Evolutionary conservation across 139 green algal genomes (phyloP).

Genomic region (Coccomyxa sp.): DNA sequence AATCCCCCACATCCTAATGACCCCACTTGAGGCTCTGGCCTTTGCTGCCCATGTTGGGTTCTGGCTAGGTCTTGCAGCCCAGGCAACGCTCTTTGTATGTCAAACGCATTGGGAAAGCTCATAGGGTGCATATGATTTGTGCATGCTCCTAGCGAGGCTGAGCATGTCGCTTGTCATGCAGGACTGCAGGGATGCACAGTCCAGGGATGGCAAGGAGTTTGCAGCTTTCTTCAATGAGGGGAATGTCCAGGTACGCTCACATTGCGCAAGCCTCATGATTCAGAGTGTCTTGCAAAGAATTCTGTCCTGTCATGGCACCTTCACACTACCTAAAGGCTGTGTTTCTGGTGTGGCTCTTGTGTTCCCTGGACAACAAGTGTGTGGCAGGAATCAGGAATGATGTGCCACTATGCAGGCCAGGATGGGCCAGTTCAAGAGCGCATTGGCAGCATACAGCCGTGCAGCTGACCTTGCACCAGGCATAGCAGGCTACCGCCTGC

Average conservation of each 20-base stretch:
- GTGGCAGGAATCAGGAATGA: no score
- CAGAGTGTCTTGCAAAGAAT: no score
- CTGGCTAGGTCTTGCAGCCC: not conserved
- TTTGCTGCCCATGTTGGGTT: not conserved
- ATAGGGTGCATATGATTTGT: not conserved
- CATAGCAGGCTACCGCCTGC: constrained; percentile 5
- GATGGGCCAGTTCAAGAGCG: constrained; percentile 4
- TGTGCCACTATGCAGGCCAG: not conserved
- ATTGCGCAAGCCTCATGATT: no score
- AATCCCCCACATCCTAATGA: not conserved
- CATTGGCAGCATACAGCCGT: constrained; percentile 6
- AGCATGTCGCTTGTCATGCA: not conserved
- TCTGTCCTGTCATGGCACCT: no score
- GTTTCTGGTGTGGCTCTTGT: no score
- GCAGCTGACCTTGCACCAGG: constrained; percentile 23
- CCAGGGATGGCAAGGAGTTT: constrained; percentile 17
- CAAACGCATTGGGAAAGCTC: not conserved
- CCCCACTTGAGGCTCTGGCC: not conserved
- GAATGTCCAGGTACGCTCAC: constrained; percentile 12
- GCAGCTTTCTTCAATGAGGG: constrained; percentile 26
- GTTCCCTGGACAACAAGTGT: no score
- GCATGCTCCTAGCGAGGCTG: not conserved
- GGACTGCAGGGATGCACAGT: constrained; percentile 14
- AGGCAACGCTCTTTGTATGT: no score
- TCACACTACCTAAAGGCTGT: no score